Conservation (phyloP, 2,329 filamentous ascomycete genomes). For the Aureobasidium melanogenum region DNA sequence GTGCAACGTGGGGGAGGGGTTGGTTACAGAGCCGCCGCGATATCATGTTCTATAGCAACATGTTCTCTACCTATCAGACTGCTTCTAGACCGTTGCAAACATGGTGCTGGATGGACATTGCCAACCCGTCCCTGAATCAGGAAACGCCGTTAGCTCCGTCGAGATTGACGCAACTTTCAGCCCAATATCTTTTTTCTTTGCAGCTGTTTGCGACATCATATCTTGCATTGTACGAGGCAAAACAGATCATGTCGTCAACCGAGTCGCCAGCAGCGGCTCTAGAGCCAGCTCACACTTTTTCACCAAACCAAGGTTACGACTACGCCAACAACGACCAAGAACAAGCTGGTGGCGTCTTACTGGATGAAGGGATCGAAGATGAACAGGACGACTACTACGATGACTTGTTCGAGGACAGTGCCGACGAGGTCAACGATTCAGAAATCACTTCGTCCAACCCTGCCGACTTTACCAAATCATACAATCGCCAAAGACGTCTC, state of each 20-base stretch:
- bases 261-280: slow-evolving; percentile 15
- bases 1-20: slow-evolving; percentile 4
- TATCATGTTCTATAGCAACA: background rate
- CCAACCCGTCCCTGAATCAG: background rate
- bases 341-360: slow-evolving; percentile 7
- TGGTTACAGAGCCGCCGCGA: background rate
- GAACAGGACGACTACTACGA: slow-evolving; percentile 56
- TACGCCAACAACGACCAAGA: slow-evolving; percentile 16
- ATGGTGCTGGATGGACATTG: background rate
- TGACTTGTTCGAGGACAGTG: slow-evolving; percentile 39
- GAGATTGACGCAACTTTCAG: background rate
- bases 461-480: slow-evolving; percentile 70
- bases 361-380: slow-evolving; percentile 24
- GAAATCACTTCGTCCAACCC: slow-evolving; percentile 49
- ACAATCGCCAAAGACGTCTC: slow-evolving; percentile 72
- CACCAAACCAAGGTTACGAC: slow-evolving; percentile 26
- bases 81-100: too few relatives aligned
- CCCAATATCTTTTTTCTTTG: slow-evolving; percentile 2
- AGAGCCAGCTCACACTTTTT: slow-evolving; percentile 22
- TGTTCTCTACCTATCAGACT: too few relatives aligned
- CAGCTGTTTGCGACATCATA: background rate
- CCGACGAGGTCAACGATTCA: slow-evolving; percentile 55
- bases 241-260: background rate
- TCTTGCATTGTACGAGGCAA: background rate
- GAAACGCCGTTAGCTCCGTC: slow-evolving; percentile 7